Base-by-base conservation (phyloP, 345 rosid genomes). In the Chamaenerion angustifolium region DNA sequence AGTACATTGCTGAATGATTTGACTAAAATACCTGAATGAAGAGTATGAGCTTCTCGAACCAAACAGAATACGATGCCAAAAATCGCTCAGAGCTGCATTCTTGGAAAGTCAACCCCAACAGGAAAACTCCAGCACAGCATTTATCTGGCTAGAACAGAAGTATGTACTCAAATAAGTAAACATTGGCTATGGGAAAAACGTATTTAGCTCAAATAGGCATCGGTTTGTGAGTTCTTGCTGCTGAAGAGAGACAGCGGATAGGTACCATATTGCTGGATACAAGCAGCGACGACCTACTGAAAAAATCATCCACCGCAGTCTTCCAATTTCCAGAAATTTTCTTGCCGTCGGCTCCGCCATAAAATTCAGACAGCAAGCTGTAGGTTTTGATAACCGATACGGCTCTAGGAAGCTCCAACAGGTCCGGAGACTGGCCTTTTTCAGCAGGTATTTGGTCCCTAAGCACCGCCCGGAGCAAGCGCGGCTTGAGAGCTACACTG, bases 51-150 rank as follows among this genome's bases (percentile, higher is more conserved):
- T 67, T 75, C 48, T 74, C 62, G 49, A 82, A 69, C 98, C 96
- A 92, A 50, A 51, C 54, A 43, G 78, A 56, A 73, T 82, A 84
- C 0, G 75, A 80, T 4, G 53, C 63, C 66, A 72, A 57, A 63
- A 92, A 87, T 18, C 88, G 88, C n/a, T 69, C 77, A 14, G 77
- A 57, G 54, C 74, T 68, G 56, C 98, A 92, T 61, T 80, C 84
- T 69, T 68, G 75, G 65, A 79, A 82, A 56, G 90, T 80, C 58
- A 87, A 62, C 51, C 93, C 96, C 14, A 92, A 62, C 65, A 92
- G 71, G 67, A 74, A 68, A 43, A 84, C 74, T 55, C 95, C 96
- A 11, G 72, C 80, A 85, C 87, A 77, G 52, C 93, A 78, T 65
- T 77, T 82, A 76, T 84, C 87, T 75, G 89, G 80, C 98, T 90